Conservation (phyloP, 176 grass and related monocot genomes). For the Aegilops sharonensis region DNA sequence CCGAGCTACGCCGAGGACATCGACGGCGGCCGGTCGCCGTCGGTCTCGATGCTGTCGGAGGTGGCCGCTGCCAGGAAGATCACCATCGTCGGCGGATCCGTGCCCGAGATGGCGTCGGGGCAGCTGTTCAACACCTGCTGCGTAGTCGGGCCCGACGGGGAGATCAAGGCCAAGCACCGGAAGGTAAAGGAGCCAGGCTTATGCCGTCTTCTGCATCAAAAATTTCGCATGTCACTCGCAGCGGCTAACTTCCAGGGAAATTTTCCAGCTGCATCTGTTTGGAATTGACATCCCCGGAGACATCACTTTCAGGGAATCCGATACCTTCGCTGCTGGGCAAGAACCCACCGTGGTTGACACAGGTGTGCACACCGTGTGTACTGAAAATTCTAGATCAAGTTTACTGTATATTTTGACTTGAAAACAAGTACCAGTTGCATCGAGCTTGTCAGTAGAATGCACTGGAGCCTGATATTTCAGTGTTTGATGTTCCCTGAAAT, state of each 20-base stretch:
- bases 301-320: slow-evolving; percentile 52
- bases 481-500: not conserved
- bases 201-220: not conserved
- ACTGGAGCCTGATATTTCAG: not conserved
- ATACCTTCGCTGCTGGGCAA: slow-evolving; percentile 45
- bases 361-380: not conserved
- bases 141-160: slow-evolving; percentile 46
- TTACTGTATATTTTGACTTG: not conserved
- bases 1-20: slow-evolving; percentile 52
- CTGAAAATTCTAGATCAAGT: not conserved
- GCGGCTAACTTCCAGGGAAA: not conserved
- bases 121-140: slow-evolving; percentile 60
- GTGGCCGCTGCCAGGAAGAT: slow-evolving; percentile 34
- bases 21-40: slow-evolving; percentile 49
- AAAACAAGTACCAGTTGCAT: not conserved
- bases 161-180: slow-evolving; percentile 55
- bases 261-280: slow-evolving; percentile 65
- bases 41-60: slow-evolving; percentile 60
- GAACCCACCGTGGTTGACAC: slow-evolving; percentile 58
- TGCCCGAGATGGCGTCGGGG: slow-evolving; percentile 46
- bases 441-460: not conserved
- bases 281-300: slow-evolving; percentile 51
- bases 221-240: not conserved
- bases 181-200: slow-evolving; percentile 39
- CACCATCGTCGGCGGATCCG: slow-evolving; percentile 61